phyloP scores from a whole-genome alignment of 768 basidiomycete species.

The Mycena olivaceomarginata region DNA sequence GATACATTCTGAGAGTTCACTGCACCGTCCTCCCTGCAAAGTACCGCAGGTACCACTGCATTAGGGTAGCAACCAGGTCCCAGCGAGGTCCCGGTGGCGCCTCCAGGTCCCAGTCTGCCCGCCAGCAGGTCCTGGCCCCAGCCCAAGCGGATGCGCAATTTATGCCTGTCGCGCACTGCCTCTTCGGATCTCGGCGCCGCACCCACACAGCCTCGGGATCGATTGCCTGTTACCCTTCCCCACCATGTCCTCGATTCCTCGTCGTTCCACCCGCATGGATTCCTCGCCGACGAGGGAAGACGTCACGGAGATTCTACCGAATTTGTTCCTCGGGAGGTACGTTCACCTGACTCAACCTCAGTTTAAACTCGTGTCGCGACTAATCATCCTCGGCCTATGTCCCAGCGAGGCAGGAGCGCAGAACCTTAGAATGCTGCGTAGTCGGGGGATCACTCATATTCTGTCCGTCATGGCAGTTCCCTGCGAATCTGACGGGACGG shows the following conservation, averaged over 20 bases:
- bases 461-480: slow-evolving; percentile 15
- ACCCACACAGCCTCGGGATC: neutral
- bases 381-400: neutral
- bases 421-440: slow-evolving; percentile 4
- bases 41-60: no score
- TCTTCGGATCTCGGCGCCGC: no score
- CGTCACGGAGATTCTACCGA: slow-evolving; percentile 24
- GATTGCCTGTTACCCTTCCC: neutral
- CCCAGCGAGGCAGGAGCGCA: slow-evolving; percentile 14
- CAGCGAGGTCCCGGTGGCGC: no score
- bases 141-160: no score
- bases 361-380: no score
- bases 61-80: no score
- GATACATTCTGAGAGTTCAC: no score
- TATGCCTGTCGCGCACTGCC: no score
- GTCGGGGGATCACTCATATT: slow-evolving; percentile 26
- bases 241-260: slow-evolving; percentile 6
- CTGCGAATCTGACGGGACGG: neutral
- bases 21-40: no score
- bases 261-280: neutral
- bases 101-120: no score
- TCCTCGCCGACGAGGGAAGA: neutral
- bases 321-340: slow-evolving; percentile 35
- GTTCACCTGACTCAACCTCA: neutral
- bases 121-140: no score